Evolutionary conservation across 352 stramenopile species (phyloP).

Genomic region (Phytophthora fragariae): DNA sequence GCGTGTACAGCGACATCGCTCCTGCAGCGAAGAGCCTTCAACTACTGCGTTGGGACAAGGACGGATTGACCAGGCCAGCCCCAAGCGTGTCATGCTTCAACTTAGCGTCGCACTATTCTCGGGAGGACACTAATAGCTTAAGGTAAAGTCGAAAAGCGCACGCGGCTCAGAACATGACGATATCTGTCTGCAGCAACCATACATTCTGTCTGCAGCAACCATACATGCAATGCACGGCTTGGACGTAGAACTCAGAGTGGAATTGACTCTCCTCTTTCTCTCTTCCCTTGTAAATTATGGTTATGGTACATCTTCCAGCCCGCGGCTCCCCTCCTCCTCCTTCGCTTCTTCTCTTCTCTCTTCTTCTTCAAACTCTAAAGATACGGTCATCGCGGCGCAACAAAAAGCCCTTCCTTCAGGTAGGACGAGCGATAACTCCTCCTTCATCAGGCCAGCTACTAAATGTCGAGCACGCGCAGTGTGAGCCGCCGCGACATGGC

Average conservation of each 20-base stretch:
- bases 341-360: not conserved
- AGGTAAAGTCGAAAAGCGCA: not conserved
- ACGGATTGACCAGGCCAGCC: not conserved
- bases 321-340: not conserved
- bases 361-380: constrained; percentile 1
- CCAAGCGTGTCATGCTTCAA: constrained; percentile 8
- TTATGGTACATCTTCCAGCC: constrained; percentile 20
- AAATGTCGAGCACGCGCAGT: constrained; percentile 48
- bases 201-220: too few relatives aligned
- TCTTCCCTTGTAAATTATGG: constrained; percentile 27
- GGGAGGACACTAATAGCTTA: not conserved
- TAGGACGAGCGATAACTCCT: not conserved
- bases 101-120: constrained; percentile 17
- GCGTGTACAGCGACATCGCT: constrained; percentile 77
- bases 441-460: not conserved
- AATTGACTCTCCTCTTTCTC: constrained; percentile 4
- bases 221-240: too few relatives aligned
- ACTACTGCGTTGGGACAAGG: not conserved
- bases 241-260: not conserved
- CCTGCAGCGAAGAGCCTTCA: not conserved
- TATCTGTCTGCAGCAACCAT: too few relatives aligned
- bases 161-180: not conserved
- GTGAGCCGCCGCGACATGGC: constrained; percentile 68
- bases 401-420: not conserved
- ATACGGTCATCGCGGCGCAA: not conserved